Conservation (phyloP, 768 basidiomycete genomes). For the Rhodotorula diobovata region DNA sequence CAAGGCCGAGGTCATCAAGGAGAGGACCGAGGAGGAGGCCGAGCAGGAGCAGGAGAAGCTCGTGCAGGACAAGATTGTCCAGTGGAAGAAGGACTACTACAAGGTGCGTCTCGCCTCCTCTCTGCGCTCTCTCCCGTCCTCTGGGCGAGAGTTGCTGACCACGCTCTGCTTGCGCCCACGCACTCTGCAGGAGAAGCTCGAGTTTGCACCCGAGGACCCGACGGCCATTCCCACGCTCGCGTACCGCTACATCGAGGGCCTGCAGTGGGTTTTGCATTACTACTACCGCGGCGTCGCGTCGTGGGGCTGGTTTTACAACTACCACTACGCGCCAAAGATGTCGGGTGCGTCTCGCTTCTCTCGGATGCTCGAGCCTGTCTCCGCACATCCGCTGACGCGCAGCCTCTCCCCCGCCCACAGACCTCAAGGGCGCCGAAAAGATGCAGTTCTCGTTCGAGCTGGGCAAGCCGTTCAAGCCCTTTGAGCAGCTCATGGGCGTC, state of each 20-base stretch:
- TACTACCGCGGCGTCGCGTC: slow-evolving; percentile 96
- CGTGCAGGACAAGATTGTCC: slow-evolving; percentile 75
- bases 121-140: not conserved
- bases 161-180: too few species aligned
- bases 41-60: slow-evolving; percentile 71
- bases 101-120: slow-evolving; percentile 54
- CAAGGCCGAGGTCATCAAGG: slow-evolving; percentile 70
- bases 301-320: slow-evolving; percentile 99
- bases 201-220: slow-evolving; percentile 65
- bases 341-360: slow-evolving; percentile 59
- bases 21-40: slow-evolving; percentile 60
- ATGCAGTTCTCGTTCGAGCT: slow-evolving; percentile 83
- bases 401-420: slow-evolving; percentile 45
- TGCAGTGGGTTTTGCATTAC: slow-evolving; percentile 99
- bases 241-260: slow-evolving; percentile 80
- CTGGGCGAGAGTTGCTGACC: too few species aligned
- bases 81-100: slow-evolving; percentile 90
- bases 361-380: not conserved
- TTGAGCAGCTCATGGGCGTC: slow-evolving; percentile 97
- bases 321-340: slow-evolving; percentile 94
- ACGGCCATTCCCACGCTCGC: slow-evolving; percentile 65
- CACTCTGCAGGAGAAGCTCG: slow-evolving; percentile 68
- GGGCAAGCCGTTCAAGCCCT: slow-evolving; percentile 84
- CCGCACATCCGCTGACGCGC: too few species aligned
- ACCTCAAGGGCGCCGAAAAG: slow-evolving; percentile 61